Conservation (phyloP, 768 basidiomycete genomes). For the Mycena rebaudengoi region DNA sequence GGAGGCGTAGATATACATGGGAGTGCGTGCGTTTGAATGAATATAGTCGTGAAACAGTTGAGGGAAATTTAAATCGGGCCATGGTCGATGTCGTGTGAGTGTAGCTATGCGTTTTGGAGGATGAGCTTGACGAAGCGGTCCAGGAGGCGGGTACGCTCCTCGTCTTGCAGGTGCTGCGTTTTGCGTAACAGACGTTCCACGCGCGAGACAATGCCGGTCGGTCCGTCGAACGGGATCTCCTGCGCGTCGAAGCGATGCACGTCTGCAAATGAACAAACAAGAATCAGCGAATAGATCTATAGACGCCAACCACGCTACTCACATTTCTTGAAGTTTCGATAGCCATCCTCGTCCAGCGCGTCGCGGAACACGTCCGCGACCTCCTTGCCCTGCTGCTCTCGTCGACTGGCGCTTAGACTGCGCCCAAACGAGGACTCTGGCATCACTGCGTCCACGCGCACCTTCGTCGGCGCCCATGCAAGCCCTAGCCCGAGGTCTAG, state of each 20-base stretch:
- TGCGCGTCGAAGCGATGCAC: constrained; percentile 35
- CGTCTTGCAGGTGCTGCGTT: constrained; percentile 54
- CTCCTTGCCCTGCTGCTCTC: constrained; percentile 40
- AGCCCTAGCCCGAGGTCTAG: constrained; percentile 75
- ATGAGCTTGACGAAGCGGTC: constrained; percentile 70
- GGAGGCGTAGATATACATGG: constrained; percentile 7
- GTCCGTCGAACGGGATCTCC: constrained; percentile 78
- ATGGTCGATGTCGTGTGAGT: neutral
- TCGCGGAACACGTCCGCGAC: constrained; percentile 58
- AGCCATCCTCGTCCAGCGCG: constrained; percentile 56
- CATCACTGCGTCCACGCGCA: constrained; percentile 73
- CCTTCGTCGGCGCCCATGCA: constrained; percentile 74
- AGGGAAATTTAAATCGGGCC: too few species aligned
- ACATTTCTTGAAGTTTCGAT: constrained; percentile 71
- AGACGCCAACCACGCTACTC: constrained; percentile 36
- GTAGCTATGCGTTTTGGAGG: constrained; percentile 52
- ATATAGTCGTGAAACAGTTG: too few species aligned
- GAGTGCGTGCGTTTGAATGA: neutral
- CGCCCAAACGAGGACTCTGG: constrained; percentile 50
- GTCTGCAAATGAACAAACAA: constrained; percentile 15
- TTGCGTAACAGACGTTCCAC: constrained; percentile 67
- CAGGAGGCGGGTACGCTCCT: constrained; percentile 61
- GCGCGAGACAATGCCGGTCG: constrained; percentile 70
- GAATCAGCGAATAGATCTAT: neutral
- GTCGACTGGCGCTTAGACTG: constrained; percentile 34